Conservation (phyloP, 1,284 basidiomycete genomes). For the Microbotryum lychnidis-dioicae region DNA sequence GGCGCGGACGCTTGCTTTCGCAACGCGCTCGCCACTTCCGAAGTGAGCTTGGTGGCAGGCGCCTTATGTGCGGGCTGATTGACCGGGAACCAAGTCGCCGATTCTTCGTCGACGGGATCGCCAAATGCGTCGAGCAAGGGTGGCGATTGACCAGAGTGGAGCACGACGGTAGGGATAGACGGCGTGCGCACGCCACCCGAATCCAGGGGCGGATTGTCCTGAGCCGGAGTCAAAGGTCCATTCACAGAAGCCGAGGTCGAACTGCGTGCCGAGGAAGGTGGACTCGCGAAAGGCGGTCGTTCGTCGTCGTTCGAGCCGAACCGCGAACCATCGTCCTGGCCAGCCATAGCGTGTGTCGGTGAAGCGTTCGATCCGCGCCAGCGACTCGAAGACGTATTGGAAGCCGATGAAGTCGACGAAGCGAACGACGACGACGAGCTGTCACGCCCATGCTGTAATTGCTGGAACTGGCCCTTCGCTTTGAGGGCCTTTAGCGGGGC, state of each 20-base stretch:
- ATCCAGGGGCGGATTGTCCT: slow-evolving; percentile 1
- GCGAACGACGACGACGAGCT: neutral
- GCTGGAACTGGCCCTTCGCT: too few relatives aligned
- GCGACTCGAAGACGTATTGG: neutral
- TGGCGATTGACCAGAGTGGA: too few relatives aligned
- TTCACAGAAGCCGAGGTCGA: slow-evolving; percentile 17
- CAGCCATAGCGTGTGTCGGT: neutral
- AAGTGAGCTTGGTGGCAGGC: neutral
- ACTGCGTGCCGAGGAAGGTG: slow-evolving; percentile 19
- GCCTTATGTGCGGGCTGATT: slow-evolving; percentile 12
- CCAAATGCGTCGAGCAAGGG: neutral
- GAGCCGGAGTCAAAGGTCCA: slow-evolving; percentile 21
- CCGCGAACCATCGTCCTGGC: neutral
- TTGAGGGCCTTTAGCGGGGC: too few relatives aligned
- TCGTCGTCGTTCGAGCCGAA: neutral
- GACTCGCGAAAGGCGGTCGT: neutral
- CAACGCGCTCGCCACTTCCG: neutral
- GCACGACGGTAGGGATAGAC: neutral
- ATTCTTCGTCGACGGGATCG: slow-evolving; percentile 3
- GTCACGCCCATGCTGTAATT: too few relatives aligned
- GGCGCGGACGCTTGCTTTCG: too few relatives aligned
- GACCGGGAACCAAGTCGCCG: slow-evolving; percentile 5
- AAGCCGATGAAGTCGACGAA: neutral
- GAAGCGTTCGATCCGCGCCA: neutral
- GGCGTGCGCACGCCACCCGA: too few relatives aligned